Evolutionary conservation across 805 yeast genomes (phyloP), one percentile per base, ranked within the genome.

Genomic region (Candida saitoana): DNA sequence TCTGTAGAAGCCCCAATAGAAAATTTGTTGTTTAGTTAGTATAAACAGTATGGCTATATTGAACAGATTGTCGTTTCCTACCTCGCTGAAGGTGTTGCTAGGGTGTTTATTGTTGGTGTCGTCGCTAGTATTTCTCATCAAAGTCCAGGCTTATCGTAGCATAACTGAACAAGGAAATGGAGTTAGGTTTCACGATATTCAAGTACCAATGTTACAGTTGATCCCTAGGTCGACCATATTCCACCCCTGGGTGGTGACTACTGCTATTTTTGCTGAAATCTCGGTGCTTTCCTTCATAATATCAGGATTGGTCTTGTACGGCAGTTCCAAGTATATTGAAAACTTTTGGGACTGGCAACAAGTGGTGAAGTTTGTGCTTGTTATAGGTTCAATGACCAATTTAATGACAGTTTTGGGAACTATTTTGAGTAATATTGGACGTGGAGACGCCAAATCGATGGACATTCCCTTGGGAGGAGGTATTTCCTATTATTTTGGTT

Each of bases 231-330:
- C 71, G 40, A 69, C 80, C 0, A 50, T 81, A 3, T 65, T 62
- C 41, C 67, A 78, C 47, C 89, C 89, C 4, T 79, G 86, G 83
- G 84, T 84, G 1, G 50, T 83, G 2, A 55, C 76, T 20, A 71
- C 82, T 2, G 73, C 87, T 1, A 75, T 83, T n/a, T 80, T 82
- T 55, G 77, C 83, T 2, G 89, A 84, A 53, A 70, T 73, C 4
- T 62, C 77, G 5, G 37, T 76, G 2, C 53, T 77, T 49, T 67
- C 74, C 32, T 74, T 75, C 45, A 3, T 74, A 12, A 40, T 74
- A 3, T 69, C 78, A 0, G 46, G 59, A 3, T 40, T 56, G 2
- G 52, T 73, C 2, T 53, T 77, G 25, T 67, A 54, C 39, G 55
- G 63, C 24, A 67, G 77, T 12, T 55, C 72, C 32, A 69, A 65